phyloP scores from a whole-genome alignment of 2,329 filamentous ascomycete species.

The Alternaria viburni region DNA sequence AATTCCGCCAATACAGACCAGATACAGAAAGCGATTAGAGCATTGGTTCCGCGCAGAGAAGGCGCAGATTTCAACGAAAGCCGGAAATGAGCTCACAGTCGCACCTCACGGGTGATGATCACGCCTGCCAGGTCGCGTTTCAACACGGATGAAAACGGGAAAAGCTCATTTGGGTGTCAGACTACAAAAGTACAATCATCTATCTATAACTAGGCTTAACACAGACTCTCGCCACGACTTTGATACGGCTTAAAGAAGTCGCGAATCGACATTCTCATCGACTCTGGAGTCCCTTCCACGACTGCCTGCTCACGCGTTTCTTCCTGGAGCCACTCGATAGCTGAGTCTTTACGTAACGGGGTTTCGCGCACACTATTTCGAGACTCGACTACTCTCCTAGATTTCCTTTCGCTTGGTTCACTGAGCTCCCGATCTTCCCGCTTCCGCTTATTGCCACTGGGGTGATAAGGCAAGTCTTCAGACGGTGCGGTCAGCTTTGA shows the following conservation, averaged over 20 bases:
- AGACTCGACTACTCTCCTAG: not conserved
- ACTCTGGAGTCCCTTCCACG: not conserved
- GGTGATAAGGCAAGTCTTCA: not conserved
- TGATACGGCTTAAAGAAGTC: not conserved
- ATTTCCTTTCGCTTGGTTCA: not conserved
- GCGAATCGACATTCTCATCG: not conserved
- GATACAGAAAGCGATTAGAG: not conserved
- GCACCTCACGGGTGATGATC: too few species aligned
- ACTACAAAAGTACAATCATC: not conserved
- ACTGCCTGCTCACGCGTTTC: not conserved
- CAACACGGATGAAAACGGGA: not conserved
- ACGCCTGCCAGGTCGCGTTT: too few species aligned
- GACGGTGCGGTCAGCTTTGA: too few species aligned
- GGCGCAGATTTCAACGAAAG: too few species aligned
- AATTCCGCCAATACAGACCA: rapidly evolving
- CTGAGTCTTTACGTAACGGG: too few species aligned
- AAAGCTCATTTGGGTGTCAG: not conserved
- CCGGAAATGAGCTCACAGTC: too few species aligned
- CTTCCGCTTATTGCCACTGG: not conserved
- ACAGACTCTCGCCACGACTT: not conserved
- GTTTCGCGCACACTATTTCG: too few species aligned
- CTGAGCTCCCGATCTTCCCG: not conserved
- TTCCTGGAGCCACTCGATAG: not conserved
- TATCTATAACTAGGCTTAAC: not conserved
- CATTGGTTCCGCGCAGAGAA: too few species aligned